Conservation (phyloP, 495 filamentous ascomycete genomes). For the Podospora anserina region DNA sequence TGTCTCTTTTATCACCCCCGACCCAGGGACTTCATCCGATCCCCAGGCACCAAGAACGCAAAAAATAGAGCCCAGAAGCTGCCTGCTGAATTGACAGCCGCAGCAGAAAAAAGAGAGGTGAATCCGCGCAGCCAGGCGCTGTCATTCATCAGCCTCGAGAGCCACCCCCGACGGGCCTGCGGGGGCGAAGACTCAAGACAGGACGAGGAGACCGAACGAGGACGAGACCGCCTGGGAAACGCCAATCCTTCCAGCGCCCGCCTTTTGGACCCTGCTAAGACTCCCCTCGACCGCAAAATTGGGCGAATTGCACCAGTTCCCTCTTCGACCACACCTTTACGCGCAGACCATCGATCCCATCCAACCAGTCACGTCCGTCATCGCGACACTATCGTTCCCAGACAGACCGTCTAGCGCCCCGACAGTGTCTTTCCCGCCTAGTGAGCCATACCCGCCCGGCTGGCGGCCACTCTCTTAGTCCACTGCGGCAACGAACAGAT, state of each 20-base stretch:
- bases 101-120: not conserved
- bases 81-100: not conserved
- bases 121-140: not conserved
- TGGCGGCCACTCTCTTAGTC: constrained; percentile 2
- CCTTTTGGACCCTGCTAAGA: constrained; percentile 5
- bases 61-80: not conserved
- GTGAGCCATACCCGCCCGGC: constrained; percentile 9
- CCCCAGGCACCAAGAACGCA: not conserved
- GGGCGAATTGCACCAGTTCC: constrained; percentile 33
- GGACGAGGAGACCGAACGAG: not conserved
- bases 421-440: constrained; percentile 1
- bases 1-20: constrained; percentile 5
- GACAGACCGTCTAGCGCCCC: constrained; percentile 28
- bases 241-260: constrained; percentile 17
- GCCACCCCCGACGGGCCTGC: not conserved
- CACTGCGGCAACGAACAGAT: constrained; percentile 4
- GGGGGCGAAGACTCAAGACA: not conserved
- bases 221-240: not conserved
- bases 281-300: constrained; percentile 22
- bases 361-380: constrained; percentile 34
- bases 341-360: constrained; percentile 28
- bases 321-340: constrained; percentile 24
- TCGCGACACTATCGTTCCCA: constrained; percentile 25
- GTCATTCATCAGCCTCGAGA: not conserved
- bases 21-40: constrained; percentile 1